phyloP scores from a whole-genome alignment of 164 flowering plant species.

The Protea cynaroides region DNA sequence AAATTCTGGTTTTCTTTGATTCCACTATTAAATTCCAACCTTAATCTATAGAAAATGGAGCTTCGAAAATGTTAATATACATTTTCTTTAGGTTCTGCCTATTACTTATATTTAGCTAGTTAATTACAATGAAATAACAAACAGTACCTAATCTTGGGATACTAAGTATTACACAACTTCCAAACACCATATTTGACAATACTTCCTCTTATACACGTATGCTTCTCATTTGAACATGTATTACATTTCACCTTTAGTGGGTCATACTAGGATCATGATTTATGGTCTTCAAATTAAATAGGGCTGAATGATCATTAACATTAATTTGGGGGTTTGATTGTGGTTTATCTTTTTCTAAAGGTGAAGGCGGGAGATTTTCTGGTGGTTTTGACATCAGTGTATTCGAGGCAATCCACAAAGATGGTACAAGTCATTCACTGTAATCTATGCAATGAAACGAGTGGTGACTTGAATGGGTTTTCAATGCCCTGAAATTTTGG shows the following conservation, averaged over 20 bases:
- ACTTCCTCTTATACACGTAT: not conserved
- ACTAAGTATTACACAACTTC: not conserved
- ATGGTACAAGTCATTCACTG: conserved; percentile 35
- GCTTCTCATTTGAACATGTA: not conserved
- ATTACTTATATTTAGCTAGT: too few relatives aligned
- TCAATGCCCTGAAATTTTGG: not conserved
- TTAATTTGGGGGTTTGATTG: conserved; percentile 1
- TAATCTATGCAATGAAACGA: not conserved
- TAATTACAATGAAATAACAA: too few relatives aligned
- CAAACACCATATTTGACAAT: not conserved
- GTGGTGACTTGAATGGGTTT: not conserved
- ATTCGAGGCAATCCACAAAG: conserved; percentile 51
- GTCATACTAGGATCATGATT: too few relatives aligned
- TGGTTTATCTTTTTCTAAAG: conserved; percentile 26
- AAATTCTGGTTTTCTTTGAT: too few relatives aligned
- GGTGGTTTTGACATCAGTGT: conserved; percentile 89
- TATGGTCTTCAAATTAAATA: too few relatives aligned
- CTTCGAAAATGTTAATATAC: too few relatives aligned
- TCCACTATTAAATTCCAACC: too few relatives aligned
- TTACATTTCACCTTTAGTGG: too few relatives aligned
- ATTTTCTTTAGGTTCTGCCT: too few relatives aligned
- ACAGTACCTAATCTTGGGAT: too few relatives aligned
- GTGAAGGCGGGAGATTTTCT: conserved; percentile 71
- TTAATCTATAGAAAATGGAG: too few relatives aligned
- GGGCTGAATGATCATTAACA: too few relatives aligned